These are phyloP conservation scores for Hypoxylon trugodes DNA, from an alignment of 495 filamentous ascomycete genomes.

Conservation along the genomic window DNA sequence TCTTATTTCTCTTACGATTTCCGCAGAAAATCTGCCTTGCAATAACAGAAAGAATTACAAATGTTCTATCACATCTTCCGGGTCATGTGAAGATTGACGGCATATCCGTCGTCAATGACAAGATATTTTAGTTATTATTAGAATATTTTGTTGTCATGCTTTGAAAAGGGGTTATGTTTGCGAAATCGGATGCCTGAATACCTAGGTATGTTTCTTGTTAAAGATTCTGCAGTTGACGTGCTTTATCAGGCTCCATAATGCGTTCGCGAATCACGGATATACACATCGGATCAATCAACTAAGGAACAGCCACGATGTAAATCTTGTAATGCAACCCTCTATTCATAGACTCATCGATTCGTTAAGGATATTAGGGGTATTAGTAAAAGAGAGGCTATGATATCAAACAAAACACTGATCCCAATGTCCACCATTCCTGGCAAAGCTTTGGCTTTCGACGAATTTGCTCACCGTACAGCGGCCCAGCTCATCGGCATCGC, in stretches of 20 bases:
- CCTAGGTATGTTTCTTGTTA: conserved; percentile 9
- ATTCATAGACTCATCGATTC: conserved; percentile 6
- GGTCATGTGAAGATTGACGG: conserved; percentile 11
- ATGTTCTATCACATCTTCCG: conserved; percentile 3
- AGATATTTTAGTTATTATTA: conserved; percentile 21
- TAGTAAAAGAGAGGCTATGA: too few species aligned
- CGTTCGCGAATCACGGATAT: conserved; percentile 4
- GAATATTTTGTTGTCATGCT: conserved; percentile 12
- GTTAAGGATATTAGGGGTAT: too few species aligned
- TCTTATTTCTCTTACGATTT: conserved; percentile 41
- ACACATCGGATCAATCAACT: conserved; percentile 21
- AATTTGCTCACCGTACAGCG: conserved; percentile 72
- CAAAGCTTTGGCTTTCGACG: conserved; percentile 76
- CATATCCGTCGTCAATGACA: conserved; percentile 5
- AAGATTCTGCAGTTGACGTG: not conserved
- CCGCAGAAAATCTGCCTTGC: conserved; percentile 41
- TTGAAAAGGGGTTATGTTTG: not conserved
- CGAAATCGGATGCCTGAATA: not conserved
- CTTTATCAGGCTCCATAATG: not conserved
- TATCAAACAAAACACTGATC: conserved; percentile 66
- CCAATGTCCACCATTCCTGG: conserved; percentile 74
- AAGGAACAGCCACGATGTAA: conserved; percentile 10
- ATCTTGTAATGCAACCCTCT: conserved; percentile 10
- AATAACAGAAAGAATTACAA: not conserved
- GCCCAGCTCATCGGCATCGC: conserved; percentile 70